Base-by-base conservation (phyloP, 164 flowering plant species). In the Magnolia kwangsiensis region DNA sequence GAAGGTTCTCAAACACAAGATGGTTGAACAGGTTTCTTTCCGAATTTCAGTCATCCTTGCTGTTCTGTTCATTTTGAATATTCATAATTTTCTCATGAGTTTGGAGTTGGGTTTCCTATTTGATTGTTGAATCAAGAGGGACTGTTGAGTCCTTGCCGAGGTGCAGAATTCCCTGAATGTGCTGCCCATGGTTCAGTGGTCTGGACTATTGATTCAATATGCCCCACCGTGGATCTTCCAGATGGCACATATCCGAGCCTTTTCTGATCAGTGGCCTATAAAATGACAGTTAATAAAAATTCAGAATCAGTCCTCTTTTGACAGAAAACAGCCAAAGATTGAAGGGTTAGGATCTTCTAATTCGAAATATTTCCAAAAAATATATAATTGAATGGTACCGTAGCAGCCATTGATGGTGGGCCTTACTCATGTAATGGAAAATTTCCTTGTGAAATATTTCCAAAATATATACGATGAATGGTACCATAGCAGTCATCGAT, bases 1-100 rank as follows among this genome's bases (percentile, higher is more conserved):
- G 83, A 90, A 90, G 78, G 92, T 90, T 81, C 90, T 89, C 51
- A 90, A 89, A 71, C 89, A 90, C 87, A 90, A 89, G 84, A 87
- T 90, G 90, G 88, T 90, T 74, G 94, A 90, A 81, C 94, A 88
- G 94, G 94, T 90, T 4, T 51, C 20, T 75, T 72, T 71, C 18
- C 16, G 2, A n/a, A 29, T 31, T 1, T 68, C n/a, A 7, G 14
- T 68, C 16, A 29, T 20, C 1, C 11, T 27, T 68, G 50, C 9
- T 0, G 11, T 68, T 10, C 49, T 68, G 7, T 68, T 68, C 71
- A 16, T 27, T 16, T 31, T 29, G 4, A 4, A 4, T 67, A 68
- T 68, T 31, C 71, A 31, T 68, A 27, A 27, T 55, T 8, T 24
- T 27, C 50, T 31, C 45, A 27, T 16, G 16, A 13, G 29, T 68